Percentiles rank a stretch among this genome's conserved stretches.
These are phyloP conservation scores for Ambrosiella cleistominuta DNA, from an alignment of 2,329 filamentous ascomycete genomes.

Conservation along the genomic window DNA sequence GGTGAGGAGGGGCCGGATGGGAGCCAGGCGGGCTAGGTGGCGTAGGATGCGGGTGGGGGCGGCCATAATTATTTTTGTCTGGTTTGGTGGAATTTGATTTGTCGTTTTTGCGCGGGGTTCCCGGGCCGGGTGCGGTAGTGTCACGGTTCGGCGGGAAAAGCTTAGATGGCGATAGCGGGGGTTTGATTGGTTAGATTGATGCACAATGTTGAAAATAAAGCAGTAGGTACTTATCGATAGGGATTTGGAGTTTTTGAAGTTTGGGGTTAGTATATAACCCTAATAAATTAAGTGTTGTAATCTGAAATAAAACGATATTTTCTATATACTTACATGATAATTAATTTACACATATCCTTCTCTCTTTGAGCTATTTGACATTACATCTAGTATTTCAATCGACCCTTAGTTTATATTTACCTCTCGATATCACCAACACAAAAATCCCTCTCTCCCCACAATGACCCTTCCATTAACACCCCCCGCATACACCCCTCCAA, in stretches of 20 bases:
- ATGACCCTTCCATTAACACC: slow-evolving; percentile 14
- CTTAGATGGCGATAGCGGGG: not conserved
- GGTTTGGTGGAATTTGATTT: not conserved
- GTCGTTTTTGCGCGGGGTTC: not conserved
- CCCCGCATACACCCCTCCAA: not conserved
- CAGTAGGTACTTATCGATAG: slow-evolving; percentile 5
- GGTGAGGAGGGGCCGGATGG: not conserved
- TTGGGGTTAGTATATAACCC: not conserved
- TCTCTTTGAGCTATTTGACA: no score
- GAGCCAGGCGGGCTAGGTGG: not conserved
- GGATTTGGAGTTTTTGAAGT: not conserved
- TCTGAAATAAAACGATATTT: no score
- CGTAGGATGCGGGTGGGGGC: slow-evolving; percentile 1
- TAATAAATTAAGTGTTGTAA: not conserved
- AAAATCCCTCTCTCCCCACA: not conserved
- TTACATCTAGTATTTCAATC: no score
- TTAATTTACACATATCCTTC: no score
- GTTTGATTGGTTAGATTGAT: slow-evolving; percentile 5
- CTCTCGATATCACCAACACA: not conserved
- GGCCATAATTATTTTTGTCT: slow-evolving; percentile 2
- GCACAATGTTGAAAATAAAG: not conserved
- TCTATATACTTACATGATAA: no score
- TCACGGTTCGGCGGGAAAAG: not conserved
- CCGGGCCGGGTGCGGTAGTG: not conserved
- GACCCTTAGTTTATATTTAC: not conserved